phyloP scores from a whole-genome alignment of 208 protist genomes.

The Acanthamoeba lenticulata region DNA sequence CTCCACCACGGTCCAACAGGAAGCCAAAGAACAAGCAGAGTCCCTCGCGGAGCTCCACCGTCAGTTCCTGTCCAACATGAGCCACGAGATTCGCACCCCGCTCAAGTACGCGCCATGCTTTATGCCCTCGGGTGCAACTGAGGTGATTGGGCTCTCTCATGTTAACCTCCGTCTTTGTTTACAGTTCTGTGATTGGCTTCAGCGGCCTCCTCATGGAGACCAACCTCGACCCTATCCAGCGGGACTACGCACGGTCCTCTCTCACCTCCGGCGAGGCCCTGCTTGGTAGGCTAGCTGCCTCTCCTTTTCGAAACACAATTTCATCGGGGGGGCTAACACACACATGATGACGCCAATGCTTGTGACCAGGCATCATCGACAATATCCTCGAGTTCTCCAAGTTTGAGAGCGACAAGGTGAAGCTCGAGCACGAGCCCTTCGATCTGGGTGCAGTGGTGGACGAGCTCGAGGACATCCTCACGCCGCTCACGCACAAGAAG shows the following conservation, averaged over 20 bases:
- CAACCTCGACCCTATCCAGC: neutral
- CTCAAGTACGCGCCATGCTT: slow-evolving; percentile 16
- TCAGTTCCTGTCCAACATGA: slow-evolving; percentile 15
- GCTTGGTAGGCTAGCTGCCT: neutral
- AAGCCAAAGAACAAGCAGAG: slow-evolving; percentile 14
- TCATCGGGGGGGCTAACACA: neutral
- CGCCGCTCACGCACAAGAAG: slow-evolving; percentile 22
- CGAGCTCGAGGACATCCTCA: slow-evolving; percentile 16
- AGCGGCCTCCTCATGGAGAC: slow-evolving; percentile 31
- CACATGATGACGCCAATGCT: neutral
- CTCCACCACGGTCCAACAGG: neutral
- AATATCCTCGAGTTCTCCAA: slow-evolving; percentile 61
- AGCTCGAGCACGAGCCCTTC: slow-evolving; percentile 20
- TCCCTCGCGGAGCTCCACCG: neutral
- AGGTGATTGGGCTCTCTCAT: neutral
- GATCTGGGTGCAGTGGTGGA: neutral
- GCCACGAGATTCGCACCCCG: slow-evolving; percentile 40
- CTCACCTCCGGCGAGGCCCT: slow-evolving; percentile 49
- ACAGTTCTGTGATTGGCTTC: slow-evolving; percentile 29
- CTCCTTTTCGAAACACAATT: neutral
- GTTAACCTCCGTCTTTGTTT: neutral
- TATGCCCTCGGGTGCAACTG: no score
- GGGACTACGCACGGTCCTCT: neutral
- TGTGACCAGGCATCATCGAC: slow-evolving; percentile 4
- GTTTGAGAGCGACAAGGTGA: slow-evolving; percentile 52